Evolutionary conservation across 768 basidiomycete species (phyloP).

Genomic region (Mycena capillaripes): DNA sequence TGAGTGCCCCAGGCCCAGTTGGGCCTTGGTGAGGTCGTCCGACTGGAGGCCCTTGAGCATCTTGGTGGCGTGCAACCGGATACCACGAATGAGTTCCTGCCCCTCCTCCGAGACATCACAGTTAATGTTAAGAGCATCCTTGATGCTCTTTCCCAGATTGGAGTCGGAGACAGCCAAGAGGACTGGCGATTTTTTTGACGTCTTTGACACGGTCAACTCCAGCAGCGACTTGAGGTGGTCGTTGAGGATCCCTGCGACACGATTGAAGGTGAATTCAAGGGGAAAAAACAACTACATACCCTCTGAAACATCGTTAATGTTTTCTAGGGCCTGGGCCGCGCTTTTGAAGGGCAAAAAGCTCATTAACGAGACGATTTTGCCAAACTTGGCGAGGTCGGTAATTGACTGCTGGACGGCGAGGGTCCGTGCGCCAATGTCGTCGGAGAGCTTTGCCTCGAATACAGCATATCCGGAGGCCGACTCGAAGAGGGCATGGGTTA

Average conservation of each 20-base stretch:
- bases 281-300: slow-evolving; percentile 63
- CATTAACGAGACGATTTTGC: slow-evolving; percentile 90
- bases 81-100: slow-evolving; percentile 90
- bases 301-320: slow-evolving; percentile 96
- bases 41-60: slow-evolving; percentile 90
- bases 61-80: slow-evolving; percentile 92
- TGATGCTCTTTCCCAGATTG: slow-evolving; percentile 82
- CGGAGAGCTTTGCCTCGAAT: slow-evolving; percentile 88
- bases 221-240: slow-evolving; percentile 87
- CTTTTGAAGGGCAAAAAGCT: slow-evolving; percentile 96
- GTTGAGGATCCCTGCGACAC: slow-evolving; percentile 79
- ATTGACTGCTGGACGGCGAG: slow-evolving; percentile 88
- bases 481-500: slow-evolving; percentile 94
- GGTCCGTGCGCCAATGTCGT: slow-evolving; percentile 88
- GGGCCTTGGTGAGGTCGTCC: slow-evolving; percentile 92
- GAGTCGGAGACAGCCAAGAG: slow-evolving; percentile 86
- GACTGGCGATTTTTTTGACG: slow-evolving; percentile 77
- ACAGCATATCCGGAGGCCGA: slow-evolving; percentile 94
- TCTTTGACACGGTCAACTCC: slow-evolving; percentile 88
- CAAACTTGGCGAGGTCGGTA: slow-evolving; percentile 88
- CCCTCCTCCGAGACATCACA: slow-evolving; percentile 88
- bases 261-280: slow-evolving; percentile 18
- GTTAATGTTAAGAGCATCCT: slow-evolving; percentile 74
- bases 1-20: slow-evolving; percentile 97
- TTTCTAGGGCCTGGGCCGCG: slow-evolving; percentile 94